phyloP scores from a whole-genome alignment of 2,329 filamentous ascomycete genomes.

The Penicillium sumatraense region DNA sequence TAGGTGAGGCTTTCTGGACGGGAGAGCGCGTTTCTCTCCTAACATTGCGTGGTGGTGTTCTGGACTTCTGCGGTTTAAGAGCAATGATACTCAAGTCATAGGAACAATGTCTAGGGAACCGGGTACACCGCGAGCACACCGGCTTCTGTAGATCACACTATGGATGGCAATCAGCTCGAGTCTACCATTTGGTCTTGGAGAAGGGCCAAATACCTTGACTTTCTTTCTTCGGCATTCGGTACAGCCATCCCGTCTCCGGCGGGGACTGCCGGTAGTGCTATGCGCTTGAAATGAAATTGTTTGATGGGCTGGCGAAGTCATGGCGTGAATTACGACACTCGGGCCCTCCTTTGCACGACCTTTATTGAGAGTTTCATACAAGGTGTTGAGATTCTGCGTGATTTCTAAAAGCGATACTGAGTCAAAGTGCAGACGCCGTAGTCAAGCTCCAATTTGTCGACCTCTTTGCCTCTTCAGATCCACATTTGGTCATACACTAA shows the following conservation, averaged over 20 bases:
- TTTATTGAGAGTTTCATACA: neutral
- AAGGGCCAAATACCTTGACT: slow-evolving; percentile 25
- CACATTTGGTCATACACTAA: neutral
- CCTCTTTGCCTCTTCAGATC: neutral
- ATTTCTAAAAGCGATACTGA: neutral
- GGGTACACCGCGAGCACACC: slow-evolving; percentile 30
- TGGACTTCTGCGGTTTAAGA: slow-evolving; percentile 4
- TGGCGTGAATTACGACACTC: neutral
- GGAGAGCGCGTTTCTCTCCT: neutral
- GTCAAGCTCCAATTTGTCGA: slow-evolving; percentile 5
- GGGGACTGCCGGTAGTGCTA: neutral
- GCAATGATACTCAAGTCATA: slow-evolving; percentile 31
- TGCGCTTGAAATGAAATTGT: neutral
- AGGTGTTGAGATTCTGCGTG: neutral
- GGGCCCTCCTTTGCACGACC: neutral
- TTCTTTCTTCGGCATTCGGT: slow-evolving; percentile 37
- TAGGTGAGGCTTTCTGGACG: neutral
- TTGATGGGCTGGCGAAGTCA: neutral
- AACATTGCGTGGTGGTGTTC: neutral
- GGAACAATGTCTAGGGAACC: slow-evolving; percentile 28
- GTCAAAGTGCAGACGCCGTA: neutral
- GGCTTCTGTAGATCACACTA: slow-evolving; percentile 34
- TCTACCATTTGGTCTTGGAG: neutral
- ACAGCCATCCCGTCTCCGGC: slow-evolving; percentile 35
- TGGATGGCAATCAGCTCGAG: neutral